Base-by-base conservation (phyloP, 306 rosid species). In the Echinosophora koreensis region DNA sequence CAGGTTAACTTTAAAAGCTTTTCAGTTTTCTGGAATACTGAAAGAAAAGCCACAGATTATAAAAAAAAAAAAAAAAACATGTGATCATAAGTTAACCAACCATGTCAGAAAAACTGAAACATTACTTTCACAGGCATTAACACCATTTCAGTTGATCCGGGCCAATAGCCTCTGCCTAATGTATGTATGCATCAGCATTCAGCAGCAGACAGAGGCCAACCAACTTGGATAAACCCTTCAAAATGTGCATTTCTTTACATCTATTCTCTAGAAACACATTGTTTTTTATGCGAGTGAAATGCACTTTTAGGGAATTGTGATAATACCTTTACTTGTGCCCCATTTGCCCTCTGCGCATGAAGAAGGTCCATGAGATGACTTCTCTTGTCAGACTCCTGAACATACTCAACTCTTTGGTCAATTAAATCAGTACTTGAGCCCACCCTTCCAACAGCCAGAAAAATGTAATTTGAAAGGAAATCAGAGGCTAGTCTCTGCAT, bases 291-390 rank as follows among this genome's bases (percentile, higher is more conserved):
- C 38, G 41, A 49, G 69, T 54, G 63, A 67, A 66, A 61, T 69
- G 55, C 73, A 41, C 10, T 60, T 62, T 42, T 22, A 13, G 30
- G 3, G 61, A 86, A 58, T 42, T 35, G 41, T 37, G 70, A 84
- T 49, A 74, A 39, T 88, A 95, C 99, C 99, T 95, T 95, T 80
- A 85, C 92, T 57, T 92, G 97, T 34, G 65, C 82, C 52, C 97
- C 97, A 85, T 90, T 92, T 57, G 89, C 92, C 89, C 93, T 89
- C 71, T 92, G 99, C 14, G 99, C 99, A 84, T 95, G 99, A 74
- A 95, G 99, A 83, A 95, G 99, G 84, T 95, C 99, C 97, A 95
- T 90, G 32, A 95, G 97, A 82, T 95, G 99, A 82, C 99, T 95
- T 88, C 99, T 89, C 83, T 95, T 95, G 82, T 95, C 99, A 78